Evolutionary conservation across 148 eudicot genomes (phyloP).

Genomic region (Simmondsia chinensis): DNA sequence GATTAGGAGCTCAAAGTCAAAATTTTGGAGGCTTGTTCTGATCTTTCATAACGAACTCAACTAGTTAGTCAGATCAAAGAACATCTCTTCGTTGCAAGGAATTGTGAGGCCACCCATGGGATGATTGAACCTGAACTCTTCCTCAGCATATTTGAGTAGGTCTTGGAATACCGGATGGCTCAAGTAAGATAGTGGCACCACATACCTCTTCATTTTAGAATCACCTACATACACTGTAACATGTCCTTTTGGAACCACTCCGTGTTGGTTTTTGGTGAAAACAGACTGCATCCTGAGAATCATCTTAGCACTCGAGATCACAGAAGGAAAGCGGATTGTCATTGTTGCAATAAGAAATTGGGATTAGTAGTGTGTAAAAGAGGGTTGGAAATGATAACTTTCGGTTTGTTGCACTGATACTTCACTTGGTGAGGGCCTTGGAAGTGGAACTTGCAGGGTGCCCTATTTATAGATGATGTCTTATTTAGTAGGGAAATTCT

Average conservation of each 20-base stretch:
- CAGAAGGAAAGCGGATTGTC: too few species aligned
- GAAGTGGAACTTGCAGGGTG: too few species aligned
- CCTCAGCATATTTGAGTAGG: slow-evolving; percentile 15
- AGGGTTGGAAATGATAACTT: too few species aligned
- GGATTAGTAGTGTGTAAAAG: too few species aligned
- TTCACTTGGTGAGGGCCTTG: too few species aligned
- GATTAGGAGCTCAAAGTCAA: too few species aligned
- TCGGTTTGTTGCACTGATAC: too few species aligned
- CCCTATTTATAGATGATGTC: too few species aligned
- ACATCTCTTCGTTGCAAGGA: slow-evolving; percentile 18
- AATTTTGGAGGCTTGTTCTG: too few species aligned
- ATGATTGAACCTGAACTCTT: slow-evolving; percentile 22
- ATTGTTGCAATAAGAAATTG: too few species aligned
- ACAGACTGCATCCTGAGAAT: slow-evolving; percentile 9
- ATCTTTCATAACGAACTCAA: not conserved
- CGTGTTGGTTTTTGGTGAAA: slow-evolving; percentile 6
- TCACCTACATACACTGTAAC: slow-evolving; percentile 43
- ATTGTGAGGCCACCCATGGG: slow-evolving; percentile 27
- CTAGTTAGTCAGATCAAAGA: slow-evolving; percentile 5
- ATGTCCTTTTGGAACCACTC: slow-evolving; percentile 33
- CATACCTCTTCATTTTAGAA: slow-evolving; percentile 19
- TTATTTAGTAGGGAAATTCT: too few species aligned
- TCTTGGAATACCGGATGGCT: slow-evolving; percentile 19
- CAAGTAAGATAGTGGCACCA: slow-evolving; percentile 35
- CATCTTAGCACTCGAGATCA: slow-evolving; percentile 4